Evolutionary conservation across 2,329 filamentous ascomycete species (phyloP), one percentile per base, ranked within the genome.

Genomic region (Pseudogymnoascus sp.): DNA sequence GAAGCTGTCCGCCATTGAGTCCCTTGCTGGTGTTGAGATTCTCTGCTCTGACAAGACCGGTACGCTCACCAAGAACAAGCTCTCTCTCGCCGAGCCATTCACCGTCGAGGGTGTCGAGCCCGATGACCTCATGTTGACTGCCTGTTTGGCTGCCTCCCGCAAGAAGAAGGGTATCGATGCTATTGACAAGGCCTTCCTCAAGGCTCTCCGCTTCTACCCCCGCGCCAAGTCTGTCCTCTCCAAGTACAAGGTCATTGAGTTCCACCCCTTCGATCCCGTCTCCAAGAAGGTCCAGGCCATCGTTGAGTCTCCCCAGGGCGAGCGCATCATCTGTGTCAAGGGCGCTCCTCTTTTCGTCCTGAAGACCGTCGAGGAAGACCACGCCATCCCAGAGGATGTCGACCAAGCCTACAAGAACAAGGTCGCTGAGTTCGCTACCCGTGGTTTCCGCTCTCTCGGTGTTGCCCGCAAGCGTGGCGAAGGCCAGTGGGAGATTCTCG

Each of bases 121-220:
- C 36, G 89, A 95, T 76, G 91, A 96, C 72, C 87, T 96, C 67
- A 96, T 96, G 90, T 83, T 96, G 68, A 95, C 91, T 79, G 91
- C 91, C 72, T 96, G 91, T 76, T 80, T 96, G 73, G 91, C 91
- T 72, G 91, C 91, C 67, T 93, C 89, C 69, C 89, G 91, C 80
- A 96, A 95, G 85, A 93, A 93, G 84, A 96, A 96, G 83, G 91
- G 91, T 81, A 93, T 96, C 68, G 91, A 96, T 75, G 90, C 92
- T 69, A 96, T 96, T 71, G 92, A 96, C 83, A 95, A 93, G 83
- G 91, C 91, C 74, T 96, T 96, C 82, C 83, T 96, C 70, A 96
- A 95, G 81, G 84, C 89, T 21, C 86, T 96, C 67, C 85, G 85
- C 74, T 87, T 82, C 79, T 96, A 96, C 76, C 91, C 91, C 67